Evolutionary conservation across 345 rosid genomes (phyloP).

Genomic region (Jatropha curcas): DNA sequence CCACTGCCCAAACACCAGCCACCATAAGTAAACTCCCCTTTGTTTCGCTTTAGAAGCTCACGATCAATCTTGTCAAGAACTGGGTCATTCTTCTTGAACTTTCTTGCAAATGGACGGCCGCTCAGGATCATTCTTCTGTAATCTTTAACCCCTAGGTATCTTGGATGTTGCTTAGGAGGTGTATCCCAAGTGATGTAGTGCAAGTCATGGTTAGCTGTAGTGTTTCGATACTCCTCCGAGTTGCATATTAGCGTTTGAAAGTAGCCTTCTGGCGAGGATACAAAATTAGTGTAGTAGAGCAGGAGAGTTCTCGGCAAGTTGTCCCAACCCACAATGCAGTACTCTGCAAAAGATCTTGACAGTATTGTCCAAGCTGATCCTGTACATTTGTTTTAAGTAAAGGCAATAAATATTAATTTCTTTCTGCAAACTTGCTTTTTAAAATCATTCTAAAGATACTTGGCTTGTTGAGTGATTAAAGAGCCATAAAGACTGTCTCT

Average conservation of each 20-base stretch:
- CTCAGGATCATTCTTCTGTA: slow-evolving; percentile 65
- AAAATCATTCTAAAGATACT: not conserved
- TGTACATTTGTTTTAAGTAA: slow-evolving; percentile 18
- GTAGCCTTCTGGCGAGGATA: slow-evolving; percentile 89
- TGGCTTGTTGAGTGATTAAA: too few species aligned
- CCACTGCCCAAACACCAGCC: slow-evolving; percentile 55
- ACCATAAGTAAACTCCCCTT: slow-evolving; percentile 38
- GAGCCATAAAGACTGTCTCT: not conserved
- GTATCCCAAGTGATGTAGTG: slow-evolving; percentile 89
- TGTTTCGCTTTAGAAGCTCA: slow-evolving; percentile 55
- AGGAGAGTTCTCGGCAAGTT: slow-evolving; percentile 89
- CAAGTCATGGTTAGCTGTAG: slow-evolving; percentile 83
- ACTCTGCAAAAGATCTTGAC: slow-evolving; percentile 87
- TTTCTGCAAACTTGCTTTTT: not conserved
- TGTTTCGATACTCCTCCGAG: slow-evolving; percentile 71
- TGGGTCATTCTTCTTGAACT: slow-evolving; percentile 70
- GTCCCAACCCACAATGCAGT: slow-evolving; percentile 78
- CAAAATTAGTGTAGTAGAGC: slow-evolving; percentile 84
- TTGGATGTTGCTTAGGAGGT: slow-evolving; percentile 96
- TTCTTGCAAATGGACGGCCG: slow-evolving; percentile 82
- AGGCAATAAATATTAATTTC: not conserved
- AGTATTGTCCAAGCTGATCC: slow-evolving; percentile 95
- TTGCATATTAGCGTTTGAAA: slow-evolving; percentile 91
- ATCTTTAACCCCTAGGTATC: slow-evolving; percentile 58
- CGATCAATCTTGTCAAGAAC: slow-evolving; percentile 78